A percentile compares a stretch with the other conserved stretches of the same genome.
Conservation (phyloP, 2,329 filamentous ascomycete genomes). For the Coniochaeta hoffmannii region DNA sequence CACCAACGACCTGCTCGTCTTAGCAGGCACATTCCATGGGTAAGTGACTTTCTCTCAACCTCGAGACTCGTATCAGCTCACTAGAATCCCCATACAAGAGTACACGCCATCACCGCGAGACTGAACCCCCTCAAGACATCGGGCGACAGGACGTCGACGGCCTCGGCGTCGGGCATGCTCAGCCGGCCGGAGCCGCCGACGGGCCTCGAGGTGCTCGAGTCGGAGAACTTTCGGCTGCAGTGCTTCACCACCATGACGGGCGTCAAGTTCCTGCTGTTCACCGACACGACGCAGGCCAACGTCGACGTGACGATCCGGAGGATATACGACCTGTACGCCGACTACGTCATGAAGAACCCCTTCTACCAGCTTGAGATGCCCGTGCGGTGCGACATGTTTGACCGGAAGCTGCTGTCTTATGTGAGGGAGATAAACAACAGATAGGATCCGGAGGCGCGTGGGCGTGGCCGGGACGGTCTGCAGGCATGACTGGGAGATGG, state of each 20-base stretch:
- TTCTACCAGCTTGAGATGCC: conserved; percentile 99
- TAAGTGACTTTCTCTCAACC: no score
- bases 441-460: conserved; percentile 16
- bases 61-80: conserved; percentile 3
- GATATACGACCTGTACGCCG: conserved; percentile 90
- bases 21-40: conserved; percentile 54
- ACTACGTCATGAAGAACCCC: conserved; percentile 99
- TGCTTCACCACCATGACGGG: conserved; percentile 95
- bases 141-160: conserved; percentile 26
- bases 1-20: conserved; percentile 93
- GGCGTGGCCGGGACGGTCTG: conserved; percentile 7
- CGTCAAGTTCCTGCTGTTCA: conserved; percentile 92
- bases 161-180: conserved; percentile 25
- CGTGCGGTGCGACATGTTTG: conserved; percentile 89
- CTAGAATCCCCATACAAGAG: conserved; percentile 31
- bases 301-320: conserved; percentile 75
- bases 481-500: not conserved
- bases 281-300: conserved; percentile 79
- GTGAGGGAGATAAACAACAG: conserved; percentile 65
- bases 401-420: conserved; percentile 75
- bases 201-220: conserved; percentile 88
- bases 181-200: conserved; percentile 40
- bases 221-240: conserved; percentile 87
- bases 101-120: conserved; percentile 62
- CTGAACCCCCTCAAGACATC: conserved; percentile 46